Evolutionary conservation across 768 basidiomycete species (phyloP), one percentile per base, ranked within the genome.

Genomic region (Kwoniella mangroviensis): DNA sequence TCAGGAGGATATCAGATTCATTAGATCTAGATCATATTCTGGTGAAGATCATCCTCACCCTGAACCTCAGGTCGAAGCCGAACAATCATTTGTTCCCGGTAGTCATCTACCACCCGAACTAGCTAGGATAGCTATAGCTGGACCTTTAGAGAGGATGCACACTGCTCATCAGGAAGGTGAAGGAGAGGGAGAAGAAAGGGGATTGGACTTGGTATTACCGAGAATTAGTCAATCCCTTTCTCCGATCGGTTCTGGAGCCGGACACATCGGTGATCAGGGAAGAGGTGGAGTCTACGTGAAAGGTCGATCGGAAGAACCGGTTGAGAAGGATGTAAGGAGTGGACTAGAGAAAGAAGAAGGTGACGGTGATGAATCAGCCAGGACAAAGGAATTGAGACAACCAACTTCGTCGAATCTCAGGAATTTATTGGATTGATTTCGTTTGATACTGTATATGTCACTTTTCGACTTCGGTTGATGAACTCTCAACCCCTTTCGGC

Each of bases 101-200:
- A 34, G 34, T 7, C 58, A 60, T 43, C 34, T 60, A 17, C 58
- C 58, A 21, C 58, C 58, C 22, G 53, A 66, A 57, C 45, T 66
- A 66, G 55, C 65, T 58, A 42, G 24, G 15, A 58, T 66, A 17
- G 56, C 45, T 2, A 17, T 55, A 26, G 7, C n/a, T 6, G 34
- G 19, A 9, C 56, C 65, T 10, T 40, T 40, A 24, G 42, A 21
- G 12, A 49, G 45, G 45, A 49, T 15, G 10, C 15, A 49, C 45
- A 6, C 34, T 34, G 34, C 19, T 49, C 45, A 49, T 2, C 10
- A 15, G 45, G 45, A 49, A 4, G 13, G 42, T 43, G 42, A 49
- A 19, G 7, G 19, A 15, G 13, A 49, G 15, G 45, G 45, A 49
- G 12, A 15, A 13, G 45, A 49, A 34, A 34, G 34, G 34, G 34